Evolutionary conservation across 169 alveolate species (phyloP), one percentile per base, ranked within the genome.

Genomic region (Plasmodium vivax): DNA sequence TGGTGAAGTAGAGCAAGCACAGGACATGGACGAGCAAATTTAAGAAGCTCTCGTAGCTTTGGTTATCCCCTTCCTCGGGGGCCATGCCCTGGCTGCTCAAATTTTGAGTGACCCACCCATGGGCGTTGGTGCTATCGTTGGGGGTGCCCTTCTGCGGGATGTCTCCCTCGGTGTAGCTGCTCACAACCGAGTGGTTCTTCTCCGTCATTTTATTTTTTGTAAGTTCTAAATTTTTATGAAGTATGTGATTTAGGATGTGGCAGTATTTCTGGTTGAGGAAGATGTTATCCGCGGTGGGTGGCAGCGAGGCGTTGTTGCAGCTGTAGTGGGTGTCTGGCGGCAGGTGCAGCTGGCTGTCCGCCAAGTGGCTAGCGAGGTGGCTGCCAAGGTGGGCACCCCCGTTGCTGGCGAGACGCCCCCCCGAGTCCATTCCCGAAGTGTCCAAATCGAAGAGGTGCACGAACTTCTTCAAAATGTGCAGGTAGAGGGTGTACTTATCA

Each of bases 1-100:
- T 79, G 5, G 88, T 92, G 45, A 85, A 85, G 75, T 92, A 87
- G 34, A 85, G 92, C 32, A 92, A 72, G 23, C 95, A 92, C 36
- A 85, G 30, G 2, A 92, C 36, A 32, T 85, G 83, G 47, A 82
- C 71, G 74, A 82, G 45, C 9, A 80, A 27, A 87, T 92, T 92
- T 82, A 92, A 47, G 73, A 85, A 68, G 47, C 74, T 74, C 6
- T 82, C 93, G 36, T 85, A 92, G 12, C 87, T 56, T 41, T 92
- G 80, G 38, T 43, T 43, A 23, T 47, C 47, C 2, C 56, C 77
- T 30, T 32, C 92, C 47, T 9, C 16, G 45, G 45, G 14, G 23
- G 23, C 8, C 27, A 19, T 1, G 10, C 27, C 36, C 36, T 82
- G 62, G 9, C 34, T 32, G 14, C 73, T 38, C 58, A 9, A 27